Conservation (phyloP, 768 basidiomycete genomes). For the Saitozyma podzolica region DNA sequence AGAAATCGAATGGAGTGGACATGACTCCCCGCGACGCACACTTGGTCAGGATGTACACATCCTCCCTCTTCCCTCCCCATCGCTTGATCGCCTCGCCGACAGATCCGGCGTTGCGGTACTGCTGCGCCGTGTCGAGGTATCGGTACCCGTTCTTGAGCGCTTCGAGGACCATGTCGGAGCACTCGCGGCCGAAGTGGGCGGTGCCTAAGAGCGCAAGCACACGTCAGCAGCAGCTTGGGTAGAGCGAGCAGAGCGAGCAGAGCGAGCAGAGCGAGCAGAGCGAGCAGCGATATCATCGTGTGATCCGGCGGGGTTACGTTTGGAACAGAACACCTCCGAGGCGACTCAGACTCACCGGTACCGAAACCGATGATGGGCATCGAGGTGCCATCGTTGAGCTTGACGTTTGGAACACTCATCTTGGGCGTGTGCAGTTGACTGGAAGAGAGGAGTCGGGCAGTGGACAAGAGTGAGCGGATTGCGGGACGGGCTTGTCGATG, state of each 20-base stretch:
- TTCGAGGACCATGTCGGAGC: constrained; percentile 8
- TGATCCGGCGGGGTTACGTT: neutral
- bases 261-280: neutral
- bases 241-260: neutral
- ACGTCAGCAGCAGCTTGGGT: neutral
- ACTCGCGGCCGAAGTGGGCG: constrained; percentile 17
- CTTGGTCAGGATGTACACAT: constrained; percentile 61
- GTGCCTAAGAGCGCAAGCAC: constrained; percentile 13
- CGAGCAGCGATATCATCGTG: neutral
- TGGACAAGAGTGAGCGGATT: no score
- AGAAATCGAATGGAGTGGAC: neutral
- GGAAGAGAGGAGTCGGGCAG: neutral
- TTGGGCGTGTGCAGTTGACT: neutral
- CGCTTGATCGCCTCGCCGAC: constrained; percentile 47
- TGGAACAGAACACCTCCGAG: constrained; percentile 4
- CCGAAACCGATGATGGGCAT: constrained; percentile 38
- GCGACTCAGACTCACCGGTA: constrained; percentile 18
- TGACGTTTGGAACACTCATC: constrained; percentile 14
- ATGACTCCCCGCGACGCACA: constrained; percentile 18
- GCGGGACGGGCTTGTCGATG: no score
- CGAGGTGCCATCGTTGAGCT: constrained; percentile 36
- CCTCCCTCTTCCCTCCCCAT: constrained; percentile 37
- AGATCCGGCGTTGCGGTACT: constrained; percentile 49
- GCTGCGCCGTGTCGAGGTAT: constrained; percentile 48
- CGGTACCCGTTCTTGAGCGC: constrained; percentile 43